These are phyloP conservation scores for Otatea glauca DNA, from an alignment of 176 grass and related monocot genomes.

Conservation along the genomic window DNA sequence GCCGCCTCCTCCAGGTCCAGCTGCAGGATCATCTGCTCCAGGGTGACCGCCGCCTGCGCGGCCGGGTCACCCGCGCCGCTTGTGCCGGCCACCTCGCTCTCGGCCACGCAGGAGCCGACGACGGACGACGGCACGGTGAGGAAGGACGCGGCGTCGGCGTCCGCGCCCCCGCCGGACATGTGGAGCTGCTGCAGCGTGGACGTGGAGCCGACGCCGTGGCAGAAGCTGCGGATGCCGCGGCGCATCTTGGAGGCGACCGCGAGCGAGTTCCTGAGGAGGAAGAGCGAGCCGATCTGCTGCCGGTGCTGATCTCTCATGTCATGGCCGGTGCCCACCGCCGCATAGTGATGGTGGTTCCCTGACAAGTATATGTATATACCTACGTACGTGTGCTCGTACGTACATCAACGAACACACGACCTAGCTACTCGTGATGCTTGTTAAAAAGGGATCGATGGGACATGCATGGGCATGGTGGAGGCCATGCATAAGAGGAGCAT, in stretches of 20 bases:
- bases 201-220: slow-evolving; percentile 69
- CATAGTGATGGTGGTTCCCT: neutral
- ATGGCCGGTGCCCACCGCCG: neutral
- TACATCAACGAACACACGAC: neutral
- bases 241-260: slow-evolving; percentile 39
- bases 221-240: slow-evolving; percentile 68
- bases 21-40: slow-evolving; percentile 97
- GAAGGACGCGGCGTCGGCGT: slow-evolving; percentile 37
- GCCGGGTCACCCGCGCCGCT: neutral
- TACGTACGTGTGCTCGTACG: neutral
- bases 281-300: slow-evolving; percentile 31
- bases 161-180: slow-evolving; percentile 18
- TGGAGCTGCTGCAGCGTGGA: slow-evolving; percentile 62
- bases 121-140: slow-evolving; percentile 42
- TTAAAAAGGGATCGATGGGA: neutral
- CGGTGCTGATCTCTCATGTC: neutral
- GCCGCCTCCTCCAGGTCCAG: slow-evolving; percentile 84
- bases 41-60: slow-evolving; percentile 43
- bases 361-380: neutral
- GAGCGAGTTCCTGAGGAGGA: slow-evolving; percentile 49
- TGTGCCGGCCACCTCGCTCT: slow-evolving; percentile 36
- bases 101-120: slow-evolving; percentile 59
- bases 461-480: neutral
- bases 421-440: neutral
- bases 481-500: neutral